Evolutionary conservation across 176 grass and related monocot species (phyloP).

Genomic region (Oryza coarctata): DNA sequence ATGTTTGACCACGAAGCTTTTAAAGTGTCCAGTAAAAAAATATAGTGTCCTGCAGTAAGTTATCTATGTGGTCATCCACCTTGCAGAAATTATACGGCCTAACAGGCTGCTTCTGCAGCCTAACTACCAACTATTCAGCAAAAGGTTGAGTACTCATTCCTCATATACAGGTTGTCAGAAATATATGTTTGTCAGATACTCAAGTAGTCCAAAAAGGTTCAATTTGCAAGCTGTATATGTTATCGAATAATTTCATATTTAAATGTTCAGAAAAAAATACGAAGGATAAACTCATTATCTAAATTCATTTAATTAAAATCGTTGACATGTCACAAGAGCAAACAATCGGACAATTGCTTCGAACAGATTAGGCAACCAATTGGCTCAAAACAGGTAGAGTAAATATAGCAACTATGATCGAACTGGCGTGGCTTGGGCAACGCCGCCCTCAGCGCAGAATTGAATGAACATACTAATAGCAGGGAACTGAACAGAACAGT

Average conservation of each 20-base stretch:
- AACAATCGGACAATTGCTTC: not conserved
- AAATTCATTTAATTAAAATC: slow-evolving; percentile 21
- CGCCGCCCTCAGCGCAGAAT: not conserved
- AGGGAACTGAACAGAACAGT: not conserved
- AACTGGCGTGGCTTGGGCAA: not conserved
- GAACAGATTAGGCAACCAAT: not conserved
- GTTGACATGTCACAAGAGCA: slow-evolving; percentile 2
- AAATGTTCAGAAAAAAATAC: not conserved
- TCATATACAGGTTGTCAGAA: not conserved
- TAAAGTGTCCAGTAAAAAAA: too few relatives aligned
- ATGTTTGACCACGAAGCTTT: too few relatives aligned
- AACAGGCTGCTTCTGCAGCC: too few relatives aligned
- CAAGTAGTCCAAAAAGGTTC: slow-evolving; percentile 17
- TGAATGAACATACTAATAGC: too few relatives aligned
- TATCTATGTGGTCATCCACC: too few relatives aligned
- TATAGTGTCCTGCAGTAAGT: too few relatives aligned
- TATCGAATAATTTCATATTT: not conserved
- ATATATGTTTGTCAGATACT: slow-evolving; percentile 9
- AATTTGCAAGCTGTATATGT: not conserved
- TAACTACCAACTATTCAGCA: not conserved
- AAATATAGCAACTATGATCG: not conserved
- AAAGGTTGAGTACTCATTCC: not conserved
- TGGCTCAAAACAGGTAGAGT: not conserved
- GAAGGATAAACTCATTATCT: not conserved
- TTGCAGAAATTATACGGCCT: too few relatives aligned